These are phyloP conservation scores for Gyrodon lividus DNA, from an alignment of 768 basidiomycete species.

Conservation along the genomic window DNA sequence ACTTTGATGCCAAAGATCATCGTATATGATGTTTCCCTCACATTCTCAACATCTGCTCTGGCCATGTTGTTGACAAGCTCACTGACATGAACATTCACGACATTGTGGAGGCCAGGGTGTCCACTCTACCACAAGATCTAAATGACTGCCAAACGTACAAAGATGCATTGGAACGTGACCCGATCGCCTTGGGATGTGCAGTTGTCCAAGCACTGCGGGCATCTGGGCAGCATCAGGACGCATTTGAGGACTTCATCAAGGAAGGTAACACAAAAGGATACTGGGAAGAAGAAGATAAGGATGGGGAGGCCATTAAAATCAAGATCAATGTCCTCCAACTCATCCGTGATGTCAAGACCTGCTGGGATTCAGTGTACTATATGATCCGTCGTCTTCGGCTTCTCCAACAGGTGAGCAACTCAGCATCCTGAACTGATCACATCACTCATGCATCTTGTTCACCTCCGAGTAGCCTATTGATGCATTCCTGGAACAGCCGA, in stretches of 20 bases:
- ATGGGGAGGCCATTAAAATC: not conserved
- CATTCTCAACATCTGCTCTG: constrained; percentile 12
- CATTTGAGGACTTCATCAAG: not conserved
- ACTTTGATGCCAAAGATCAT: constrained; percentile 7
- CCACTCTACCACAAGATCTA: not conserved
- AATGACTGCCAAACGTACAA: not conserved
- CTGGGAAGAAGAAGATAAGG: not conserved
- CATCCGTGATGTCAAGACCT: constrained; percentile 34
- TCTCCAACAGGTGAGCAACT: not conserved
- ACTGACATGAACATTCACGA: not conserved
- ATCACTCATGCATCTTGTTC: not conserved
- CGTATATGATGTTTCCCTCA: constrained; percentile 19
- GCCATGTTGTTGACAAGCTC: not conserved
- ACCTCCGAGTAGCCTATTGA: not conserved
- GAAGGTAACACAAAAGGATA: not conserved
- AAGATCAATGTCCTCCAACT: not conserved
- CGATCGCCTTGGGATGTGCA: not conserved
- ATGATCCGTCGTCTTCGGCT: constrained; percentile 26
- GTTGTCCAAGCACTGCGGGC: not conserved
- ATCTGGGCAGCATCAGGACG: not conserved
- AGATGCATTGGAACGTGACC: not conserved
- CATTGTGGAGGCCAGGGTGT: not conserved
- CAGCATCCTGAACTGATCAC: not conserved
- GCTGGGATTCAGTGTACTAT: constrained; percentile 39
- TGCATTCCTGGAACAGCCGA: not conserved